phyloP scores from a whole-genome alignment of 2,329 filamentous ascomycete species.

The Seiridium cupressi region DNA sequence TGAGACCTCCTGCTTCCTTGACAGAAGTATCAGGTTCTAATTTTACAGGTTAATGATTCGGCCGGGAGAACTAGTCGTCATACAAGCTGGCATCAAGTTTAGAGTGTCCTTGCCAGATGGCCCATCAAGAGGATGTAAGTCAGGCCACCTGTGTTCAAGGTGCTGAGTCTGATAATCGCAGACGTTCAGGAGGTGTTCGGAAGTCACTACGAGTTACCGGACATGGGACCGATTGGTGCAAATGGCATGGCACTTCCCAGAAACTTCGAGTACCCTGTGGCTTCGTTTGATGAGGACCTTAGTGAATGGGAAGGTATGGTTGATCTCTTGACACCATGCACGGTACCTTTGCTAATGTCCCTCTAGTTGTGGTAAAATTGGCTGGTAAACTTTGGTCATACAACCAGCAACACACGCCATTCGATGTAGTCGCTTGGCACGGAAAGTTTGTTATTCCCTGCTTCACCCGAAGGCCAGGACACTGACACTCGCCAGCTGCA shows the following conservation, averaged over 20 bases:
- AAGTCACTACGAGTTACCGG: conserved; percentile 60
- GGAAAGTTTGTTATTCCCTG: conserved; percentile 50
- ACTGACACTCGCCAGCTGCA: conserved; percentile 7
- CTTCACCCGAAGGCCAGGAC: neutral
- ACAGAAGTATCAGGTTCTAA: neutral
- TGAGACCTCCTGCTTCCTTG: conserved; percentile 28
- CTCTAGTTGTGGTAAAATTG: conserved; percentile 53
- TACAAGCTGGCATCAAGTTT: conserved; percentile 63
- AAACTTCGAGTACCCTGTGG: conserved; percentile 62
- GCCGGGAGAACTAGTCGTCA: conserved; percentile 63
- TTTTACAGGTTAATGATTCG: conserved; percentile 42
- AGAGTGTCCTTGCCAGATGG: conserved; percentile 54
- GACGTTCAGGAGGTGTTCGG: conserved; percentile 61
- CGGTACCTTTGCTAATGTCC: neutral
- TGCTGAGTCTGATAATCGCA: neutral
- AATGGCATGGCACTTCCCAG: conserved; percentile 63
- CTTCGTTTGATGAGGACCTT: conserved; percentile 40
- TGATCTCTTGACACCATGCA: conserved; percentile 2
- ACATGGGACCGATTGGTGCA: conserved; percentile 63
- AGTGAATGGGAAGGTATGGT: conserved; percentile 18
- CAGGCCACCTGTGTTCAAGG: neutral
- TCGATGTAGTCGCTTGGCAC: conserved; percentile 67
- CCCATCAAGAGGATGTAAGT: conserved; percentile 50
- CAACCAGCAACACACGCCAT: conserved; percentile 60
- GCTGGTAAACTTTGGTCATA: conserved; percentile 57